Percentiles rank a stretch among this genome's conserved stretches.
These are phyloP conservation scores for Endothia cerciana DNA, from an alignment of 2,329 filamentous ascomycete species.

Conservation along the genomic window DNA sequence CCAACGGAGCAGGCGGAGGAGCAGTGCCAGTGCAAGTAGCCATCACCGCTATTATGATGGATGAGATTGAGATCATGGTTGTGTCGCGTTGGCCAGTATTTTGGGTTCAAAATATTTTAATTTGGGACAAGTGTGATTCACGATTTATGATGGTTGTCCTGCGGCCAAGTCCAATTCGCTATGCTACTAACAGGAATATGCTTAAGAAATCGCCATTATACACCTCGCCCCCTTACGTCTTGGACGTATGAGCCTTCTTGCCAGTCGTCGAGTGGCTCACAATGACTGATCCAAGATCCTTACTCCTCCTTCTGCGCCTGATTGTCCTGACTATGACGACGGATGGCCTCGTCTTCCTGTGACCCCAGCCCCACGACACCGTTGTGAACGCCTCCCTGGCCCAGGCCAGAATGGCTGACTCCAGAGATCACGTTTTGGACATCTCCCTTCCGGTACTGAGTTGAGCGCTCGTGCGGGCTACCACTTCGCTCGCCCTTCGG, in stretches of 20 bases:
- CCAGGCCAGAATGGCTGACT: conserved; percentile 12
- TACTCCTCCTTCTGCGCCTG: background rate
- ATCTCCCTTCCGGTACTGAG: conserved; percentile 8
- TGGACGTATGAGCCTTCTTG: background rate
- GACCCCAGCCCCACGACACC: conserved; percentile 11
- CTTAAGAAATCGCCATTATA: background rate
- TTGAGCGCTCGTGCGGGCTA: conserved; percentile 10
- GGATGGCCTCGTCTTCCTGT: background rate
- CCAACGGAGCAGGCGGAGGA: too few relatives aligned
- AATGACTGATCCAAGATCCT: background rate
- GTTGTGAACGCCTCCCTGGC: conserved; percentile 13
- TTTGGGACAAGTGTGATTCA: too few relatives aligned
- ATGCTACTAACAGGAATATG: background rate
- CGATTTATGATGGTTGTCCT: background rate
- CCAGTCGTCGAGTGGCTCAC: background rate
- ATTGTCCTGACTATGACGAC: background rate
- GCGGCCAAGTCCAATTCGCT: background rate
- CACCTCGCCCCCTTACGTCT: background rate
- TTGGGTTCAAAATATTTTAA: too few relatives aligned
- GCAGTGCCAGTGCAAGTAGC: too few relatives aligned
- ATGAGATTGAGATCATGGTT: too few relatives aligned
- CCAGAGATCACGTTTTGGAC: background rate
- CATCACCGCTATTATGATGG: too few relatives aligned
- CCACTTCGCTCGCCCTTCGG: background rate
- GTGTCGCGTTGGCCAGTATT: too few relatives aligned